phyloP scores from a whole-genome alignment of 2,329 filamentous ascomycete species.

The Trichoderma sp. region DNA sequence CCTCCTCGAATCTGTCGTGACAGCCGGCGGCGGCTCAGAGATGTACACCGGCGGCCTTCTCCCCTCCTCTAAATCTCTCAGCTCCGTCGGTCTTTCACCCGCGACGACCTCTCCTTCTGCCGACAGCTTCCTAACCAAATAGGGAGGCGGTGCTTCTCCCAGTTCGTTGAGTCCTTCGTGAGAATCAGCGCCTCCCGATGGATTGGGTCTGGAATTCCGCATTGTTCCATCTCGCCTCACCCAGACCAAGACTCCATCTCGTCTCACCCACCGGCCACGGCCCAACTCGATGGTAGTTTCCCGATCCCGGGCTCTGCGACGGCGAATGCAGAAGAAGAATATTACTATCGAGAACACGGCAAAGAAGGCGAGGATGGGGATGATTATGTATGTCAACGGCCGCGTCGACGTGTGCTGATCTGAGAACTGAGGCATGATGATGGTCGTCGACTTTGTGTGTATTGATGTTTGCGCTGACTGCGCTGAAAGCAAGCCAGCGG shows the following conservation, averaged over 20 bases:
- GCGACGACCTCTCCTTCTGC: conserved; percentile 28
- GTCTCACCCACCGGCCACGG: conserved; percentile 22
- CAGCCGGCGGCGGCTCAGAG: conserved; percentile 32
- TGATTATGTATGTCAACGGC: conserved; percentile 59
- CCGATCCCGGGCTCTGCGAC: conserved; percentile 24
- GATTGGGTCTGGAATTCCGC: conserved; percentile 18
- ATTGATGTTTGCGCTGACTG: not conserved
- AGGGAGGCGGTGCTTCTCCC: conserved; percentile 67
- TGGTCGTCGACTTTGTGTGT: not conserved
- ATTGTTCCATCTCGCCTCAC: conserved; percentile 33
- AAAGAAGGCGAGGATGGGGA: conserved; percentile 50
- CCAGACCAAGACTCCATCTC: conserved; percentile 33
- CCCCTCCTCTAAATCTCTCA: conserved; percentile 34
- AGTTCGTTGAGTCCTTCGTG: conserved; percentile 63
- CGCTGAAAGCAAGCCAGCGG: not conserved
- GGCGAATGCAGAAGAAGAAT: conserved; percentile 47
- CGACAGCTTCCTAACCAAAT: conserved; percentile 43
- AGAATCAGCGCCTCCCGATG: conserved; percentile 33
- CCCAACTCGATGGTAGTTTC: conserved; percentile 20
- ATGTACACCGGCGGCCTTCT: conserved; percentile 36
- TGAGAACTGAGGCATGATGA: conserved; percentile 22
- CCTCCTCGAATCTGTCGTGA: conserved; percentile 29
- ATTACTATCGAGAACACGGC: conserved; percentile 42
- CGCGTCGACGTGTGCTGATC: conserved; percentile 43
- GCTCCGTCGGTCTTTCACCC: conserved; percentile 24